Evolutionary conservation across 2,329 filamentous ascomycete genomes (phyloP).

Genomic region (Nemania diffusa): DNA sequence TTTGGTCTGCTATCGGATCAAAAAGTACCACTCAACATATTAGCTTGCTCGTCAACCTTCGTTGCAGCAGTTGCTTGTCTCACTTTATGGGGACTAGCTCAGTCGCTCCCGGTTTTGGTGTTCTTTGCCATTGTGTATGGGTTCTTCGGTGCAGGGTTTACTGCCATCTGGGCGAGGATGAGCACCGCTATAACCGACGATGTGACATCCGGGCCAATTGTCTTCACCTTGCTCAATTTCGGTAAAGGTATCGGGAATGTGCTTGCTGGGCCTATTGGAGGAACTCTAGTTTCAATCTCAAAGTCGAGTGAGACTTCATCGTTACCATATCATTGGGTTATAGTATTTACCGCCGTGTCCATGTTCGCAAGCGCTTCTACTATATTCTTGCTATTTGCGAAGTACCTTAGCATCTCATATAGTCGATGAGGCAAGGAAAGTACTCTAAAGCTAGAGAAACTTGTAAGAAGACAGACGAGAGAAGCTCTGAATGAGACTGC

Average conservation of each 20-base stretch:
- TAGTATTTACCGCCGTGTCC: slow-evolving; percentile 36
- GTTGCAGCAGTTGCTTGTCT: slow-evolving; percentile 60
- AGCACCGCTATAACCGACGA: slow-evolving; percentile 32
- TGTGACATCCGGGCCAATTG: slow-evolving; percentile 29
- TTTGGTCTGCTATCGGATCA: slow-evolving; percentile 63
- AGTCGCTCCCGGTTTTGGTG: slow-evolving; percentile 56
- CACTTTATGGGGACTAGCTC: slow-evolving; percentile 63
- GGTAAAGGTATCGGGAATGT: slow-evolving; percentile 38
- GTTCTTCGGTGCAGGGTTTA: slow-evolving; percentile 65
- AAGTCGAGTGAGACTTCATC: slow-evolving; percentile 19
- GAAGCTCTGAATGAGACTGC: no score
- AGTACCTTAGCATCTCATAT: slow-evolving; percentile 2
- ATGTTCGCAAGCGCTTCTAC: slow-evolving; percentile 36
- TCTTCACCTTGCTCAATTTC: slow-evolving; percentile 35
- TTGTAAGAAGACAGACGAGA: background rate
- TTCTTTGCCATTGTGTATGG: slow-evolving; percentile 64
- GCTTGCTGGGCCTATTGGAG: slow-evolving; percentile 36
- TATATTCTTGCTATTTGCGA: slow-evolving; percentile 29
- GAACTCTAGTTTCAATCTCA: slow-evolving; percentile 31
- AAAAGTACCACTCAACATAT: slow-evolving; percentile 52
- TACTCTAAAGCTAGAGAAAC: background rate
- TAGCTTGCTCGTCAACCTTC: slow-evolving; percentile 56
- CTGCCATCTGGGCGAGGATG: slow-evolving; percentile 58
- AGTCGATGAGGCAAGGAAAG: background rate
- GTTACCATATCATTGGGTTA: slow-evolving; percentile 31